Conservation (phyloP, 208 protist species). For the Trypanosoma mega region DNA sequence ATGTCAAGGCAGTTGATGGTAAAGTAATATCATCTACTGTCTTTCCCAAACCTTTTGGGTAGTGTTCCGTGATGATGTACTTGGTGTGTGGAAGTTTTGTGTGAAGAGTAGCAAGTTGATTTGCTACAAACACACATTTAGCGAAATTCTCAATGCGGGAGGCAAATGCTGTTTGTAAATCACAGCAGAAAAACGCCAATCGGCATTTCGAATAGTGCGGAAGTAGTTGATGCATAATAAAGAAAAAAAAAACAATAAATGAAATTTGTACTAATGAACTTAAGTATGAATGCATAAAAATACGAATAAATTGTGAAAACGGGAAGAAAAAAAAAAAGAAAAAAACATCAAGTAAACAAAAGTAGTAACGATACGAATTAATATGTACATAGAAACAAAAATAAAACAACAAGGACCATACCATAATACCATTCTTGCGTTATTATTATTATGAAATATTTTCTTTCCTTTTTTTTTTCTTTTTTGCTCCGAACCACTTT, state of each 20-base stretch:
- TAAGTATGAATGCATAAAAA: conserved; percentile 2
- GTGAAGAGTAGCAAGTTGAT: conserved; percentile 59
- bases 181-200: conserved; percentile 73
- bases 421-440: too few relatives aligned
- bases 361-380: neutral
- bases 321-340: conserved; percentile 26
- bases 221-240: conserved; percentile 59
- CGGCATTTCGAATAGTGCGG: conserved; percentile 59
- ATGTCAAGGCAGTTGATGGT: conserved; percentile 35
- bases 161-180: conserved; percentile 69
- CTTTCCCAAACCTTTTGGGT: conserved; percentile 68
- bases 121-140: conserved; percentile 79
- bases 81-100: conserved; percentile 51
- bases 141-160: conserved; percentile 58
- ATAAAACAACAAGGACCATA: neutral
- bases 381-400: neutral
- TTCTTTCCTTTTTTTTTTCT: too few relatives aligned
- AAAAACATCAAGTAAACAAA: conserved; percentile 2
- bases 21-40: conserved; percentile 63
- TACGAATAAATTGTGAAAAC: conserved; percentile 3
- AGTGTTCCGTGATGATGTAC: conserved; percentile 84
- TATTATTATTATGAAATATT: too few relatives aligned
- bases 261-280: neutral
- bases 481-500: too few relatives aligned
- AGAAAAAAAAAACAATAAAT: neutral